Evolutionary conservation across 306 rosid species (phyloP).

Genomic region (Sophora flavescens): DNA sequence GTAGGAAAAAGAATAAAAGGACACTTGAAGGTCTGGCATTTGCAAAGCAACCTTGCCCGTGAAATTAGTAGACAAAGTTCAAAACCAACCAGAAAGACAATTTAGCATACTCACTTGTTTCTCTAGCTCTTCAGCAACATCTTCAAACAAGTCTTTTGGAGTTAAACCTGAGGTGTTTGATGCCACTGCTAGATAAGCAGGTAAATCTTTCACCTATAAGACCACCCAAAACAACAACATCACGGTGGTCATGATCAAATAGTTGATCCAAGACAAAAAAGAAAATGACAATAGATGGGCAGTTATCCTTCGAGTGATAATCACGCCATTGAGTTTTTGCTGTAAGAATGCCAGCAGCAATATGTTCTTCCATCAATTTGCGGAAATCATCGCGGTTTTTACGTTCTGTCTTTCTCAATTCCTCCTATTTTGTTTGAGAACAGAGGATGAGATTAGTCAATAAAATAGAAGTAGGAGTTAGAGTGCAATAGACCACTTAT

Average conservation of each 20-base stretch:
- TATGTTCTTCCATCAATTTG: conserved; percentile 89
- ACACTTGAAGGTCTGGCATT: conserved; percentile 28
- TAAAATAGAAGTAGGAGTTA: conserved; percentile 17
- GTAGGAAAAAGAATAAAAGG: conserved; percentile 29
- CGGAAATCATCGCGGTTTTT: conserved; percentile 94
- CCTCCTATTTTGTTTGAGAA: conserved; percentile 71
- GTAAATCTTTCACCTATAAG: conserved; percentile 80
- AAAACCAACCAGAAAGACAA: conserved; percentile 45
- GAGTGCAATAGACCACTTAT: conserved; percentile 23
- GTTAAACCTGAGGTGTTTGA: conserved; percentile 91
- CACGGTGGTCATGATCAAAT: neutral
- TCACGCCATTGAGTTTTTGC: conserved; percentile 95
- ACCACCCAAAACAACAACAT: conserved; percentile 27
- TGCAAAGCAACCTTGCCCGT: conserved; percentile 10
- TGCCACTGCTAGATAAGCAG: conserved; percentile 76
- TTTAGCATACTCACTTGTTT: conserved; percentile 70
- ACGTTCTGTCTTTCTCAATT: conserved; percentile 87
- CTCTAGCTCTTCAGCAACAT: conserved; percentile 83
- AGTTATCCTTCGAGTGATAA: conserved; percentile 67
- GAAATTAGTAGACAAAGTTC: conserved; percentile 10
- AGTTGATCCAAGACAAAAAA: conserved; percentile 31
- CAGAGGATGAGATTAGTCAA: conserved; percentile 50
- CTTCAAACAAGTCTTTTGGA: conserved; percentile 89
- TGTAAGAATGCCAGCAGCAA: conserved; percentile 71
- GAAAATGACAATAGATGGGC: conserved; percentile 35